These are phyloP conservation scores for Boletus rufocinnamomeus DNA, from an alignment of 768 basidiomycete genomes.

Conservation along the genomic window DNA sequence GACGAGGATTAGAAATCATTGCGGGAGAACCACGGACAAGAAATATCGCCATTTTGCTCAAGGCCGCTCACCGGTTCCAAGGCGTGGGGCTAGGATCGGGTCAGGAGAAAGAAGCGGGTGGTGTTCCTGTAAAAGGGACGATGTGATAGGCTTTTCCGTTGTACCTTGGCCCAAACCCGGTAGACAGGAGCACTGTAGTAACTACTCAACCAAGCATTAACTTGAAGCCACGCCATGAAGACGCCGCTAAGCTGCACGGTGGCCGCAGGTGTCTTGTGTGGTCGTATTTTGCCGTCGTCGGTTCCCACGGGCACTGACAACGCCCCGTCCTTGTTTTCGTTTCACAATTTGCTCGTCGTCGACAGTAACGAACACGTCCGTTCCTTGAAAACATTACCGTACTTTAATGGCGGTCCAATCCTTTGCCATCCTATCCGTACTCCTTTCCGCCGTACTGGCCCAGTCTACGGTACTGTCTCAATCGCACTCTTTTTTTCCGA, in stretches of 20 bases:
- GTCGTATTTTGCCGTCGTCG: constrained; percentile 9
- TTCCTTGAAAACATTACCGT: constrained; percentile 31
- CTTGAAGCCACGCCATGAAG: not conserved
- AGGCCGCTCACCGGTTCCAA: not conserved
- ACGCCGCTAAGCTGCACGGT: not conserved
- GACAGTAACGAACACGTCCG: constrained; percentile 18
- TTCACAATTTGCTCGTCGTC: not conserved
- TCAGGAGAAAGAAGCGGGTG: not conserved
- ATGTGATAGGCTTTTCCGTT: constrained; percentile 8
- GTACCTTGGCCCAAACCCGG: constrained; percentile 1
- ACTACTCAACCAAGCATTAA: too few relatives aligned
- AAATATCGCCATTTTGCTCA: not conserved
- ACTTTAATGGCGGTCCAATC: constrained; percentile 48
- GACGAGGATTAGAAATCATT: not conserved
- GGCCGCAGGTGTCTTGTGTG: constrained; percentile 1
- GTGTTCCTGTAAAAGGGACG: constrained; percentile 8
- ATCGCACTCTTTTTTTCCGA: not conserved
- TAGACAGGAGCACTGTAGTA: not conserved
- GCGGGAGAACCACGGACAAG: not conserved
- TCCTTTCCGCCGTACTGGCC: constrained; percentile 53
- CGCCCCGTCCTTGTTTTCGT: not conserved
- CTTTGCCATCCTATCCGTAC: constrained; percentile 51
- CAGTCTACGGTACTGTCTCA: constrained; percentile 44
- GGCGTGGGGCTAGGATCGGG: not conserved
- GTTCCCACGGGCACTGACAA: constrained; percentile 4